Evolutionary conservation across 352 stramenopile genomes (phyloP).

Genomic region (Globisporangium radiosum): DNA sequence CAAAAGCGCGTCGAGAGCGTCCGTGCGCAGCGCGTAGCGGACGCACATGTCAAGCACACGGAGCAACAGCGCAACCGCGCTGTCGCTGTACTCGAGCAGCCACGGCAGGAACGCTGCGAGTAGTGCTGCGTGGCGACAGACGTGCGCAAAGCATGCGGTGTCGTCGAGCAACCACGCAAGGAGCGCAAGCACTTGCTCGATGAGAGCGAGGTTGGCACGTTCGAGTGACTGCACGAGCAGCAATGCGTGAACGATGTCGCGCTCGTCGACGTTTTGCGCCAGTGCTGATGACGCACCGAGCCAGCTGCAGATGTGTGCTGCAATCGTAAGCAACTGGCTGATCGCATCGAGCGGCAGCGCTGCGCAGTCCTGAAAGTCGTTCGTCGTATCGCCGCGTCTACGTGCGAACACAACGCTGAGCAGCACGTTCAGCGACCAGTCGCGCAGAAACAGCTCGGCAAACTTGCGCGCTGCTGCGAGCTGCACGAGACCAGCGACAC

Average conservation of each 20-base stretch:
- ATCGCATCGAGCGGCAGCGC: conserved; percentile 25
- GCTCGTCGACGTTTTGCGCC: conserved; percentile 9
- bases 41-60: conserved; percentile 23
- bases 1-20: conserved; percentile 31
- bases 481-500: conserved; percentile 30
- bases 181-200: conserved; percentile 24
- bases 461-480: conserved; percentile 35
- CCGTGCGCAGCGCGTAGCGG: conserved; percentile 14
- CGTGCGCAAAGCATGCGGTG: conserved; percentile 19
- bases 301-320: conserved; percentile 10
- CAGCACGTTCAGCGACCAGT: conserved; percentile 43
- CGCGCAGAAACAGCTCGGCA: conserved; percentile 37
- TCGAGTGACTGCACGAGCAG: conserved; percentile 16
- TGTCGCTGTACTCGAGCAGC: conserved; percentile 4
- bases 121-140: conserved; percentile 20
- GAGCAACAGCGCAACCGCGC: conserved; percentile 12
- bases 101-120: conserved; percentile 19
- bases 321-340: conserved; percentile 26
- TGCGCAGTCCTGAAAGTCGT: conserved; percentile 36
- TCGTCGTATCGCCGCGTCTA: conserved; percentile 23
- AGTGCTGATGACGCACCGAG: conserved; percentile 1
- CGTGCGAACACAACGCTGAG: conserved; percentile 32
- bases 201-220: conserved; percentile 10
- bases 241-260: conserved; percentile 21
- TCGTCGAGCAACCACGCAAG: conserved; percentile 23